Evolutionary conservation across 257 asterid species (phyloP).

Genomic region (Solanum arcanum): DNA sequence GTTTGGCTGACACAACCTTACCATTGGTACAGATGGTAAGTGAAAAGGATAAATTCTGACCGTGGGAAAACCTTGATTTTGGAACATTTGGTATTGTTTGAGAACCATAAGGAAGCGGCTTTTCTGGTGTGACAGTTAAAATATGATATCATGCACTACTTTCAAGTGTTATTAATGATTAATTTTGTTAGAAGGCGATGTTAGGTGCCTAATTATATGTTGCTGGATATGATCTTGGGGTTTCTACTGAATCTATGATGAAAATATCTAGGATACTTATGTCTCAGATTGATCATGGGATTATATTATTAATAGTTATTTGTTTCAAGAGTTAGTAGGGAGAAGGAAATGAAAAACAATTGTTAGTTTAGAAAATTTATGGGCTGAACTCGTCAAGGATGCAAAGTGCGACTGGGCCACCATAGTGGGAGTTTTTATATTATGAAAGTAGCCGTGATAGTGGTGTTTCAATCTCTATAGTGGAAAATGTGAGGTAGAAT

Average conservation of each 20-base stretch:
- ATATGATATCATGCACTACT: neutral
- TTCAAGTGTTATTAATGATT: neutral
- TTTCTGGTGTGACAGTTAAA: neutral
- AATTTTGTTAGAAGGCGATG: neutral
- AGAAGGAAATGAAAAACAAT: no score
- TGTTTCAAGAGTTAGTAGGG: neutral
- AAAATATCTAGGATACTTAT: neutral
- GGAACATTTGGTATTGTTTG: neutral
- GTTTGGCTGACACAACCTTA: neutral
- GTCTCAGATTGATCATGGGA: neutral
- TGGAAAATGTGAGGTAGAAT: no score
- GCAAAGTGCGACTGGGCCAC: no score
- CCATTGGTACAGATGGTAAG: neutral
- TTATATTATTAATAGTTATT: no score
- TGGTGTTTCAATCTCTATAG: no score
- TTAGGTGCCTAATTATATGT: neutral
- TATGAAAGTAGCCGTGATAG: no score
- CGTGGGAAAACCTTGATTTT: neutral
- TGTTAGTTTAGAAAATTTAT: no score
- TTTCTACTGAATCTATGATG: no score
- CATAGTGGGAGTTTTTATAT: no score
- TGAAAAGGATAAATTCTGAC: no score
- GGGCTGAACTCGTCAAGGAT: no score
- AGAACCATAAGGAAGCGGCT: neutral
- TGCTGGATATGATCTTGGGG: neutral